A percentile compares a stretch with the other conserved stretches of the same genome.
Conservation (phyloP, 2,329 filamentous ascomycete genomes). For the Pezicula radicicola region DNA sequence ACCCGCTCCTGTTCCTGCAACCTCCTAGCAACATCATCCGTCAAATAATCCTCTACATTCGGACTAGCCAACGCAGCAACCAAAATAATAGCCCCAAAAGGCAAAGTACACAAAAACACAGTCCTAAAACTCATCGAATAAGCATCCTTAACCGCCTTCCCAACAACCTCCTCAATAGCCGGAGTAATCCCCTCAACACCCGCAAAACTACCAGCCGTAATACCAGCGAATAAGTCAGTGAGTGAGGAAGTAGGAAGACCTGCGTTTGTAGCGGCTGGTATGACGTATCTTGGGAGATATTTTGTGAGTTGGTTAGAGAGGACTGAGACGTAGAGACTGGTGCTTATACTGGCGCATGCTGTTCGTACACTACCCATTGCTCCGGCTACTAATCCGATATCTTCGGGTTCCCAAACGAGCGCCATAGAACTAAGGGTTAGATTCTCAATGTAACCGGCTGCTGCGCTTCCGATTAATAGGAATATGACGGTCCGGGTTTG, state of each 20-base stretch:
- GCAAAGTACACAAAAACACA: constrained; percentile 25
- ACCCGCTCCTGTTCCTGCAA: constrained; percentile 23
- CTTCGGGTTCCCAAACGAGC: constrained; percentile 42
- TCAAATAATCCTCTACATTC: constrained; percentile 40
- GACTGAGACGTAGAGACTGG: constrained; percentile 35
- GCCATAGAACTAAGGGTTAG: constrained; percentile 40
- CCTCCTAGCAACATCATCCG: constrained; percentile 40
- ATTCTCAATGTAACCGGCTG: constrained; percentile 37
- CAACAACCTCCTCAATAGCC: constrained; percentile 30
- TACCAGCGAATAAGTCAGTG: constrained; percentile 29
- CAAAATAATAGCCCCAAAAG: constrained; percentile 33
- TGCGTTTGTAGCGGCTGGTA: constrained; percentile 30
- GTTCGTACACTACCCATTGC: constrained; percentile 43
- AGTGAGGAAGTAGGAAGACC: constrained; percentile 33
- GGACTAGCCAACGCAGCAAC: constrained; percentile 35
- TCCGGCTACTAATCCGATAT: constrained; percentile 42
- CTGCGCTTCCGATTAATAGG: constrained; percentile 28
- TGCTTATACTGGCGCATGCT: constrained; percentile 35
- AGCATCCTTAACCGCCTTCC: constrained; percentile 22
- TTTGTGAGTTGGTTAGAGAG: constrained; percentile 32
- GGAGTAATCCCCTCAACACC: constrained; percentile 32
- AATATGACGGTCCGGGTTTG: constrained; percentile 27
- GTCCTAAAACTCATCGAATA: constrained; percentile 12
- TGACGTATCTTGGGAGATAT: constrained; percentile 32
- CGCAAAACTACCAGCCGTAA: constrained; percentile 29